Conservation (phyloP, 2,329 filamentous ascomycete species). For the Aspergillus quadrilineatus region DNA sequence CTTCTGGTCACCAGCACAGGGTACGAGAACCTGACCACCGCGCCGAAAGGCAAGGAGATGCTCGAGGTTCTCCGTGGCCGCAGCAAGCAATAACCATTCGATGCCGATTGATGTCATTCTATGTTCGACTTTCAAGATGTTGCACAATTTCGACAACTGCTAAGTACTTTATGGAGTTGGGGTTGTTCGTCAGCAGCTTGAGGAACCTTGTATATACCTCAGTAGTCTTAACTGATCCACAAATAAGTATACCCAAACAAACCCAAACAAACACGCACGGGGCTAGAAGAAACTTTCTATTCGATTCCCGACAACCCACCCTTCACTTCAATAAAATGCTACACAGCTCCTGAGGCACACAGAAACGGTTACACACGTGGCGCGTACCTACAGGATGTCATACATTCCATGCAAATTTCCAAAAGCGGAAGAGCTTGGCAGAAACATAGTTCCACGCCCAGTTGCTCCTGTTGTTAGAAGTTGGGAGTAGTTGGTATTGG, state of each 20-base stretch:
- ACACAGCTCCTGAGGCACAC: neutral
- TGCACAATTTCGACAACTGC: neutral
- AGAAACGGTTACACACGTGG: constrained; percentile 6
- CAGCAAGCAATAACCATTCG: constrained; percentile 11
- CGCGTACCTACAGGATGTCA: constrained; percentile 7
- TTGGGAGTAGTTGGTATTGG: too few species aligned
- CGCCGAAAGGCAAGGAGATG: constrained; percentile 63
- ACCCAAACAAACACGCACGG: too few species aligned
- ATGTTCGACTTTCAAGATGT: neutral
- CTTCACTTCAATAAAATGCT: neutral
- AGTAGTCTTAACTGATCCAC: neutral
- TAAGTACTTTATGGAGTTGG: neutral
- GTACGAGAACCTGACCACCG: constrained; percentile 70
- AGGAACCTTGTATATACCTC: neutral
- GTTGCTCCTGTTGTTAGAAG: too few species aligned
- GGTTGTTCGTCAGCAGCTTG: neutral
- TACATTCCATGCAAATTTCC: neutral
- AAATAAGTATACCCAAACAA: neutral
- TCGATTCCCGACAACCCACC: too few species aligned
- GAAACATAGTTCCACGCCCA: neutral
- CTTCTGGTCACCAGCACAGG: constrained; percentile 69
- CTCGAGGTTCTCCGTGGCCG: constrained; percentile 38
- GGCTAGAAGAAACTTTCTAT: neutral
- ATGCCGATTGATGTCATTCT: neutral
- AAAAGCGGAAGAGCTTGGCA: neutral